phyloP scores from a whole-genome alignment of 306 rosid species.

The Prunus mongolica region DNA sequence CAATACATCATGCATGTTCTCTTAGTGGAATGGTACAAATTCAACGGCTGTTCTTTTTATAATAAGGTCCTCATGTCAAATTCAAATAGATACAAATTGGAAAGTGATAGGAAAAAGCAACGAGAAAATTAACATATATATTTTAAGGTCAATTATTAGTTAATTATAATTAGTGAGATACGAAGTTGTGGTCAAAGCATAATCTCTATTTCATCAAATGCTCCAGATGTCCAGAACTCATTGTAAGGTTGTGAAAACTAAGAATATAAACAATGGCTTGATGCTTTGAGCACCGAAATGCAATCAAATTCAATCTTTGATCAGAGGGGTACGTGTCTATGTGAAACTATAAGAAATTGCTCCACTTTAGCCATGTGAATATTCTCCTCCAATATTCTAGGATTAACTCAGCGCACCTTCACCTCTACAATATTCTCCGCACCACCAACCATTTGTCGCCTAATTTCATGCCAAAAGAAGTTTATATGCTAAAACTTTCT shows the following conservation, averaged over 20 bases:
- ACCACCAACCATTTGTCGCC: neutral
- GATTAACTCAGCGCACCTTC: neutral
- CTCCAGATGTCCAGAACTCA: neutral
- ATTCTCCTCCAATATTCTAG: neutral
- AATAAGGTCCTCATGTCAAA: neutral
- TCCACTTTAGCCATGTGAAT: slow-evolving; percentile 4
- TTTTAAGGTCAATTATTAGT: too few relatives aligned
- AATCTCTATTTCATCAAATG: neutral
- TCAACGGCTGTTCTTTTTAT: neutral
- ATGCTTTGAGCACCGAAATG: neutral
- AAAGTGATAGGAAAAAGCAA: neutral
- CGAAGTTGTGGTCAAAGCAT: neutral
- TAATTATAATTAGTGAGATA: neutral
- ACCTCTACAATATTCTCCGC: neutral
- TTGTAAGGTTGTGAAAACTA: too few relatives aligned
- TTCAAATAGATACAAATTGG: neutral
- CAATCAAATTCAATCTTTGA: neutral
- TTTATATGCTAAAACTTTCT: neutral
- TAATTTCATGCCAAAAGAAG: neutral
- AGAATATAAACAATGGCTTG: neutral
- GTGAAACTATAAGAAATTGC: neutral
- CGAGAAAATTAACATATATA: neutral
- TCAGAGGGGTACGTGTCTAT: neutral
- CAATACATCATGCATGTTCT: too few relatives aligned
- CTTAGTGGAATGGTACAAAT: neutral